phyloP scores from a whole-genome alignment of 257 asterid species.

The Solanum verrucosum region DNA sequence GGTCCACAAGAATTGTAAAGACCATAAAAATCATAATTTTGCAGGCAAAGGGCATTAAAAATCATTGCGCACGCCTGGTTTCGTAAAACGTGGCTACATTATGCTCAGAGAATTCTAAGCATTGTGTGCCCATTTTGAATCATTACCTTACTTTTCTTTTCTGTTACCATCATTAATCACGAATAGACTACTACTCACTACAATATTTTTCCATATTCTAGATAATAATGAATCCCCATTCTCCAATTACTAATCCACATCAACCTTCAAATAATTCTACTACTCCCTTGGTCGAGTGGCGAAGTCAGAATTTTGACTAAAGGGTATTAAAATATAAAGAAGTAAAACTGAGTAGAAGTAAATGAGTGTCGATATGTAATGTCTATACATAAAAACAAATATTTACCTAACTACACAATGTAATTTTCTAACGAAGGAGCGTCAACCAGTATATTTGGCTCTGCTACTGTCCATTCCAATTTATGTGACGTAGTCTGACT shows the following conservation, averaged over 20 bases:
- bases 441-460: not conserved
- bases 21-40: not conserved
- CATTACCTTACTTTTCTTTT: not conserved
- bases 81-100: slow-evolving; percentile 31
- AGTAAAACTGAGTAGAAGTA: not conserved
- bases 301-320: not conserved
- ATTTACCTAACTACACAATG: not conserved
- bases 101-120: slow-evolving; percentile 19
- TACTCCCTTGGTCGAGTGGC: not conserved
- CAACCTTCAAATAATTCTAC: not conserved
- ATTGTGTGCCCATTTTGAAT: not conserved
- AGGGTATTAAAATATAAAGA: too few species aligned
- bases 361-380: too few species aligned
- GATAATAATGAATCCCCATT: not conserved
- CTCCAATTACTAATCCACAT: not conserved
- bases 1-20: not conserved
- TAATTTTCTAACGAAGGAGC: too few species aligned
- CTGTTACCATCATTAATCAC: not conserved
- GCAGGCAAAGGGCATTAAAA: slow-evolving; percentile 3
- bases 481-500: not conserved
- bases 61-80: slow-evolving; percentile 40
- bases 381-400: too few species aligned
- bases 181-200: not conserved
- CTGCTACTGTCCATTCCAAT: not conserved
- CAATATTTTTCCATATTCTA: not conserved